phyloP scores from a whole-genome alignment of 805 yeast species.

The Scheffersomyces lignosus region DNA sequence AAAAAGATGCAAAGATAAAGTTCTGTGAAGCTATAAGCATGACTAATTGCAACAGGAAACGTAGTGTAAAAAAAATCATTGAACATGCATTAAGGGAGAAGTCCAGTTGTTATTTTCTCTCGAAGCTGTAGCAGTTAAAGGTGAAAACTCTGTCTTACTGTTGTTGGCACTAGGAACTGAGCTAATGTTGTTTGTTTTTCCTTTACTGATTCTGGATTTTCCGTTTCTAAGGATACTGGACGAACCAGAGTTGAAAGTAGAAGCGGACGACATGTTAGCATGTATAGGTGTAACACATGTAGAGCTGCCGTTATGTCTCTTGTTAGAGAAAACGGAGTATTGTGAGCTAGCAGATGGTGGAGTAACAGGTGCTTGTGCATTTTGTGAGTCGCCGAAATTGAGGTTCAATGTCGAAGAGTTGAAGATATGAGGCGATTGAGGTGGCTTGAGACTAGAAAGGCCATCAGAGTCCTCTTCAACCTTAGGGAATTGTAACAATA shows the following conservation, averaged over 20 bases:
- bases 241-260: slow-evolving; percentile 3
- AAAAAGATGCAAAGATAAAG: no score
- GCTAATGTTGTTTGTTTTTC: slow-evolving; percentile 1
- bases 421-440: slow-evolving; percentile 5
- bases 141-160: slow-evolving; percentile 8
- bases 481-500: slow-evolving; percentile 24
- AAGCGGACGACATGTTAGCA: slow-evolving; percentile 12
- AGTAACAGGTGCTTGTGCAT: slow-evolving; percentile 29
- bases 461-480: slow-evolving; percentile 7
- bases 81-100: slow-evolving; percentile 15
- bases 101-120: slow-evolving; percentile 6
- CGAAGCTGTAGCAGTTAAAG: slow-evolving; percentile 4
- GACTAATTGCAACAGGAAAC: no score
- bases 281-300: slow-evolving; percentile 25
- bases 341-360: slow-evolving; percentile 47
- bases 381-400: slow-evolving; percentile 3
- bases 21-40: no score
- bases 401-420: slow-evolving; percentile 4
- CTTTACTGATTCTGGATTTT: slow-evolving; percentile 12
- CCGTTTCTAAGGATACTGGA: slow-evolving; percentile 6
- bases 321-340: slow-evolving; percentile 35
- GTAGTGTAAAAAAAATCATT: neutral
- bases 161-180: slow-evolving; percentile 3
- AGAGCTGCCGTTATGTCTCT: slow-evolving; percentile 14
- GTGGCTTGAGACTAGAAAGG: neutral